Conservation (phyloP, 2,329 filamentous ascomycete genomes). For the Aspergillus pseudoviridinutans region DNA sequence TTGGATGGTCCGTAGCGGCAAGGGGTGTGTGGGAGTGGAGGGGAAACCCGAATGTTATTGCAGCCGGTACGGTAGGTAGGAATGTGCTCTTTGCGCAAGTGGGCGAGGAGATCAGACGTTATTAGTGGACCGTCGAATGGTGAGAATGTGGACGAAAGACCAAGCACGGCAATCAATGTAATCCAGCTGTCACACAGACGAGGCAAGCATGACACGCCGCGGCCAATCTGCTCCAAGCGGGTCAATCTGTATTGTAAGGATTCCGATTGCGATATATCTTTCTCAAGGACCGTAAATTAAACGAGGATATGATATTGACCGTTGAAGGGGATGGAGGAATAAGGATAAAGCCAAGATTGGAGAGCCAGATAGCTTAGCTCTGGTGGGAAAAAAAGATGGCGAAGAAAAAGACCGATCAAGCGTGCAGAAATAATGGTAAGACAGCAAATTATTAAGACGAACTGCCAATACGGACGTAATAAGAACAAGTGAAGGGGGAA, state of each 20-base stretch:
- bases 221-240: conserved; percentile 10
- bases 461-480: background rate
- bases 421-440: background rate
- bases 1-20: conserved; percentile 31
- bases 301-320: background rate
- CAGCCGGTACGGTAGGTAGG: conserved; percentile 25
- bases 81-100: conserved; percentile 33
- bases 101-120: conserved; percentile 20
- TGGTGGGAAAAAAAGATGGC: conserved; percentile 1
- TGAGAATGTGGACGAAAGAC: conserved; percentile 35
- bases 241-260: conserved; percentile 13
- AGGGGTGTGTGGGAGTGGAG: conserved; percentile 24
- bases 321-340: background rate
- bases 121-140: conserved; percentile 32
- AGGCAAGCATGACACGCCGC: conserved; percentile 32
- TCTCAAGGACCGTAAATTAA: background rate
- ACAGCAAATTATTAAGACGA: background rate
- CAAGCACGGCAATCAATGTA: conserved; percentile 33
- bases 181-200: conserved; percentile 36
- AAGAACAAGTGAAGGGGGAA: conserved; percentile 11
- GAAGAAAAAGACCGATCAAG: background rate
- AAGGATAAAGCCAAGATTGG: background rate
- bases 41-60: conserved; percentile 21
- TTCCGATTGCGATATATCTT: background rate
- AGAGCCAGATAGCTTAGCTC: background rate